These are phyloP conservation scores for Spizellomyces punctatus DNA, from an alignment of 192 early-diverging fungal genomes.

Conservation along the genomic window DNA sequence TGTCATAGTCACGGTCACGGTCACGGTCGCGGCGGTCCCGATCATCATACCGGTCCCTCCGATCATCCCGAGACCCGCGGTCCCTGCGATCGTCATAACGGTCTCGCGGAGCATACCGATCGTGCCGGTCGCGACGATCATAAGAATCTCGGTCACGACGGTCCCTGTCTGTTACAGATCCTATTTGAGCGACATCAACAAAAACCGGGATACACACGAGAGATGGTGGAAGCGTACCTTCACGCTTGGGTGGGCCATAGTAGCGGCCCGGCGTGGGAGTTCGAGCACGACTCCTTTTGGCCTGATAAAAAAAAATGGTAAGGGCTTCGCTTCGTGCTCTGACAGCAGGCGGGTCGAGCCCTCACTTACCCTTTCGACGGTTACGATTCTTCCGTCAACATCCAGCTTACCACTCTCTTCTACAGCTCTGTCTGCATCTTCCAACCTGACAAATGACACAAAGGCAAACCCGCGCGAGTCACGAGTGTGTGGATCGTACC, in stretches of 20 bases:
- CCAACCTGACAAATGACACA: conserved; percentile 40
- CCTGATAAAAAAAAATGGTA: conserved; percentile 43
- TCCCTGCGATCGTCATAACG: conserved; percentile 40
- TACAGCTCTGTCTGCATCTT: conserved; percentile 45
- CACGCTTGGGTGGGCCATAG: conserved; percentile 66
- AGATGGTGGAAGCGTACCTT: neutral
- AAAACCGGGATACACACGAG: neutral
- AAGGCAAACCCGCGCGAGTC: conserved; percentile 71
- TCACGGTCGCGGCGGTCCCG: conserved; percentile 46
- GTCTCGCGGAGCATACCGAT: conserved; percentile 25
- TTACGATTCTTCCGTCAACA: conserved; percentile 41
- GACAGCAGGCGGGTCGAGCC: conserved; percentile 2
- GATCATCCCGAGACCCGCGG: conserved; percentile 26
- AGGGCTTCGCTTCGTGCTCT: neutral
- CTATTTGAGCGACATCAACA: neutral
- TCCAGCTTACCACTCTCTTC: conserved; percentile 36
- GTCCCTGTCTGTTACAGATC: conserved; percentile 17
- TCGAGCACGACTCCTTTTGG: conserved; percentile 66
- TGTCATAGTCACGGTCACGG: conserved; percentile 33
- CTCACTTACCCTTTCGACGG: conserved; percentile 45
- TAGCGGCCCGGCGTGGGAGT: conserved; percentile 82
- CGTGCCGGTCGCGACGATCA: conserved; percentile 31
- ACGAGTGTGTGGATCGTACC: conserved; percentile 77
- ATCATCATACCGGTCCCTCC: conserved; percentile 46
- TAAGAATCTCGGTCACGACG: conserved; percentile 26